Base-by-base conservation (phyloP, 331 rosid genomes). In the Malus hybrid region DNA sequence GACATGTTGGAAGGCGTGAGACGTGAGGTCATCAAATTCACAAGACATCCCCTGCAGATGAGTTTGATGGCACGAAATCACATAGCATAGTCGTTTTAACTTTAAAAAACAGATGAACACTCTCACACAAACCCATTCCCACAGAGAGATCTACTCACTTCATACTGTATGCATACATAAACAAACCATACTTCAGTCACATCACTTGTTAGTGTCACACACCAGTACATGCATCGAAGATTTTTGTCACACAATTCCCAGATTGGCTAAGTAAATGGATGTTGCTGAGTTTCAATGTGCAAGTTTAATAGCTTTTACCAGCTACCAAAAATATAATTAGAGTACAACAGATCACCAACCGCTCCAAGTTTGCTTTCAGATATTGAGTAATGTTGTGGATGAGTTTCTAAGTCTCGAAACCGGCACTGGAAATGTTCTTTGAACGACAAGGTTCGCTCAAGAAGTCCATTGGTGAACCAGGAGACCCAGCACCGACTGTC, bases 371-470 rank as follows among this genome's bases (percentile, higher is more conserved):
- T 15, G 67, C 67, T 28, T 74, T 64, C 64, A 29, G 15, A 70
- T 70, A n/a, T 71, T 57, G 42, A 28, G 46, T 39, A 29, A 19
- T 6, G 57, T 52, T 50, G 48, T 2, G 14, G 31, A 33, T 19
- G n/a, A 27, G 12, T 42, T 31, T 44, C 82, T 80, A 88, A 33
- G 81, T 59, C 67, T 69, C 69, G 61, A 78, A 81, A 67, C 75
- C 70, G 18, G 87, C 80, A 71, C 67, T 73, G 28, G 77, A 55
- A 56, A 54, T 56, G 16, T 75, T 76, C 86, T 83, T 87, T 69
- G 75, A 82, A 59, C 86, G 88, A 28, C 77, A 67, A 83, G 86
- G 94, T 86, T 91, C 97, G 70, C 80, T 84, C 82, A 91, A 80
- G 84, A 91, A 87, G 83, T 91, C 93, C 80, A 83, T 65, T 79